Evolutionary conservation across 495 filamentous ascomycete genomes (phyloP), one percentile per base, ranked within the genome.

Genomic region (Penicillium antarcticum): DNA sequence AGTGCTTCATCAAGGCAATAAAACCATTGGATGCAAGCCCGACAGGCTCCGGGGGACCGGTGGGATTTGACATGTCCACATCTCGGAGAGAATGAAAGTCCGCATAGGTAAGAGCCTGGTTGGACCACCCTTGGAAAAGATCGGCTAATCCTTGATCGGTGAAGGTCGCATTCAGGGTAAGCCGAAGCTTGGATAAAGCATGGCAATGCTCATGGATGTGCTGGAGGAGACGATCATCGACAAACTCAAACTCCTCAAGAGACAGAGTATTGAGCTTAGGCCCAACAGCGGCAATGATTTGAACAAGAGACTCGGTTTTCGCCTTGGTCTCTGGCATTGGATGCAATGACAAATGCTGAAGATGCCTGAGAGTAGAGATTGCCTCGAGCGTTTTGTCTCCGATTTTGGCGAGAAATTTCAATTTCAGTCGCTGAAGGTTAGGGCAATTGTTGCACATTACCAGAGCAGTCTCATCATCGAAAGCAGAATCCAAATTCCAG

Each of bases 1-100:
- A 95, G 61, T 96, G 91, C n/a, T 69, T 69, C 88, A 97, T 95
- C 44, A 96, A 66, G 1, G 89, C 86, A 40, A 75, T 57, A 66
- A 97, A 92, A 0, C 87, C 89, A 34, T 75, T 62, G 9, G 83
- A 85, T 38, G 83, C 87, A 46, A 96, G 80, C 14, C 90, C 90
- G 26, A 88, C 68, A 16, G 74, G 72, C 37, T 80, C 71, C 14
- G 51, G 45, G 5, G 79, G 81, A 2, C 81, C 83, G 51, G 84
- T 71, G 2, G 82, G 78, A 57, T 87, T 89, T 17, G 74, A 60
- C 52, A 86, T 79, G 56, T 95, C 89, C 23, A 91, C 59, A 55
- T 90, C 80, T 26, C 90, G 84, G 48, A 83, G 87, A 40, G 82
- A 82, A 42, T 84, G 82, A 26, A 97, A 68, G 65, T 95, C 89